Evolutionary conservation across 495 filamentous ascomycete species (phyloP), one percentile per base, ranked within the genome.

Genomic region (Durotheca rogersii): DNA sequence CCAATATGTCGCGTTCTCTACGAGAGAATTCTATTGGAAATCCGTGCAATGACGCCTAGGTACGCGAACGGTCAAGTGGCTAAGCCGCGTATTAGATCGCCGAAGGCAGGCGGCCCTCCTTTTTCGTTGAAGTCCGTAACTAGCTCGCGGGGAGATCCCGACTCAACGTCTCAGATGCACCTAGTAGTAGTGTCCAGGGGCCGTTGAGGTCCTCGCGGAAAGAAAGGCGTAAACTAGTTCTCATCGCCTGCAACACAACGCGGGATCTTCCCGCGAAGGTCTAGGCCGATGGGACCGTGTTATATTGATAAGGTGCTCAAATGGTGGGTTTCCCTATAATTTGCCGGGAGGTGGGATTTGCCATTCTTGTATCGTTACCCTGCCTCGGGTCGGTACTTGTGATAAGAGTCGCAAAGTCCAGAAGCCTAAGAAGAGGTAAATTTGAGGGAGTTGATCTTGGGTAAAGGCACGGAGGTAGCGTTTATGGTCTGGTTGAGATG

Each of bases 81-180:
- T 20, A 66, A n/a, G n/a, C n/a, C n/a, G n/a, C 58, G 10, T 70
- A 70, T 29, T 67, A 70, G 51, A 64, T 67, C 7, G 47, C 67
- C 27, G 67, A 67, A 31, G 64, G 67, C 66, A 34, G 36, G 55
- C 54, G 31, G 31, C 30, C 7, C 15, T 3, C 4, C 21, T 29
- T 6, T 17, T 16, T 18, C 21, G 20, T 45, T 31, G 41, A 10
- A 56, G 30, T 9, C 45, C 15, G 37, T 50, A 36, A 31, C 56
- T 10, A 29, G 34, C n/a, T 42, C 15, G 3, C 36, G 54, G 3
- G 14, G 41, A 72, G 69, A 67, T 10, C 70, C 62, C 17, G 53
- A 69, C 18, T 65, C 65, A n/a, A 67, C 69, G 37, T 69, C 69
- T 0, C 60, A 67, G 1, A 70, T 69, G 45, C 64, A 54, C n/a